A percentile compares a stretch with the other conserved stretches of the same genome.
phyloP scores from a whole-genome alignment of 1,284 basidiomycete species.

The Tilletia horrida region DNA sequence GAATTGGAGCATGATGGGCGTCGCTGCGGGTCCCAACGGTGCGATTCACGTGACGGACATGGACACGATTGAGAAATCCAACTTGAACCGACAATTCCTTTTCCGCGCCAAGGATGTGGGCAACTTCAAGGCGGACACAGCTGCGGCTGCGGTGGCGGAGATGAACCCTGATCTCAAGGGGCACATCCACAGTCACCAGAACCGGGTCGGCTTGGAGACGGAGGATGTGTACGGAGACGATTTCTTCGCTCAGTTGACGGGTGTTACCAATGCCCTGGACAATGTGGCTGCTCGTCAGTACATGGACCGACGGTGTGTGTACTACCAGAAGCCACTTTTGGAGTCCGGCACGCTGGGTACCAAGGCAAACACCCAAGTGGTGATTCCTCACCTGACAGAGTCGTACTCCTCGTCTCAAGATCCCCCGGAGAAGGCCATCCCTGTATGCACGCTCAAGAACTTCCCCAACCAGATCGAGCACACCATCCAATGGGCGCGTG shows the following conservation, averaged over 20 bases:
- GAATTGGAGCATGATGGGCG: constrained; percentile 99
- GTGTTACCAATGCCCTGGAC: constrained; percentile 99
- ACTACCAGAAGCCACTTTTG: constrained; percentile 92
- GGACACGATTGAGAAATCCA: constrained; percentile 99
- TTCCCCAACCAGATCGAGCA: constrained; percentile 99
- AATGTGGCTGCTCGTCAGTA: constrained; percentile 94
- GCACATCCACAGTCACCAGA: constrained; percentile 85
- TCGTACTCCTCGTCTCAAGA: constrained; percentile 98
- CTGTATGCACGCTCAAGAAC: constrained; percentile 97
- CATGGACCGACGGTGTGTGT: constrained; percentile 98
- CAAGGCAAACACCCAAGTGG: constrained; percentile 96
- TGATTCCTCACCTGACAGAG: constrained; percentile 92
- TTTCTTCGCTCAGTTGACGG: constrained; percentile 83
- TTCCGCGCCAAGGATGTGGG: constrained; percentile 96
- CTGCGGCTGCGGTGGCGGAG: constrained; percentile 82
- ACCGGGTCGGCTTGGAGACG: constrained; percentile 83
- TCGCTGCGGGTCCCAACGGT: constrained; percentile 77
- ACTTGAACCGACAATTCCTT: constrained; percentile 96
- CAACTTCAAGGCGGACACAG: constrained; percentile 95
- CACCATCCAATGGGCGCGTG: constrained; percentile 92
- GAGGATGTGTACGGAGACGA: constrained; percentile 90
- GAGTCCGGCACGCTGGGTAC: constrained; percentile 98
- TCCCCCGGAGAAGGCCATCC: constrained; percentile 96
- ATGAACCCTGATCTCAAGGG: constrained; percentile 93
- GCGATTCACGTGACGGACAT: constrained; percentile 92